phyloP scores from a whole-genome alignment of 2,329 filamentous ascomycete genomes.

The Trichoderma sp. region DNA sequence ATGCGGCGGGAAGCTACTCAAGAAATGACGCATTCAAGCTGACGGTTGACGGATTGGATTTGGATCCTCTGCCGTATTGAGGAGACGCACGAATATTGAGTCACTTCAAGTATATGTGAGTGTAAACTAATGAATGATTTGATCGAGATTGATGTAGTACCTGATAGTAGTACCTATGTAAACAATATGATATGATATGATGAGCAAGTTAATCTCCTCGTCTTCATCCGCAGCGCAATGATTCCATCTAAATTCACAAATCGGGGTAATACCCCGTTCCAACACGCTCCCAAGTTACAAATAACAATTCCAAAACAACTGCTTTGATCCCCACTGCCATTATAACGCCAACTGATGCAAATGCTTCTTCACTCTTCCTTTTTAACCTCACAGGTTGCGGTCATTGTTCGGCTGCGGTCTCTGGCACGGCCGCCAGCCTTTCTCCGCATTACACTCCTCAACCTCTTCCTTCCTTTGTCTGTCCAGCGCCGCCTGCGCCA shows the following conservation, averaged over 20 bases:
- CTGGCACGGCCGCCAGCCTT: constrained; percentile 34
- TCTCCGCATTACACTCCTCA: constrained; percentile 37
- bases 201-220: background rate
- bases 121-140: background rate
- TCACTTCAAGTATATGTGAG: background rate
- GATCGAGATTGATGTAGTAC: background rate
- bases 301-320: background rate
- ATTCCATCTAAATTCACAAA: background rate
- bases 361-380: background rate
- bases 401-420: constrained; percentile 29
- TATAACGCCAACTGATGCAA: constrained; percentile 12
- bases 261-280: background rate
- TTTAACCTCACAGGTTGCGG: constrained; percentile 16
- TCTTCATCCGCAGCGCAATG: background rate
- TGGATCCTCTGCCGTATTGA: constrained; percentile 58
- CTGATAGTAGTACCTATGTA: background rate
- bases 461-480: constrained; percentile 38
- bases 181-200: background rate
- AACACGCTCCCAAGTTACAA: background rate
- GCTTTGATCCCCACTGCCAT: background rate
- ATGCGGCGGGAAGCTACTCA: constrained; percentile 84
- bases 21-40: constrained; percentile 67
- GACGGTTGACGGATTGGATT: constrained; percentile 58
- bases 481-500: constrained; percentile 56
- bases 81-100: no score